Percentiles rank a stretch among this genome's conserved stretches.
phyloP scores from a whole-genome alignment of 208 protist species.

The Trypanosoma brucei region DNA sequence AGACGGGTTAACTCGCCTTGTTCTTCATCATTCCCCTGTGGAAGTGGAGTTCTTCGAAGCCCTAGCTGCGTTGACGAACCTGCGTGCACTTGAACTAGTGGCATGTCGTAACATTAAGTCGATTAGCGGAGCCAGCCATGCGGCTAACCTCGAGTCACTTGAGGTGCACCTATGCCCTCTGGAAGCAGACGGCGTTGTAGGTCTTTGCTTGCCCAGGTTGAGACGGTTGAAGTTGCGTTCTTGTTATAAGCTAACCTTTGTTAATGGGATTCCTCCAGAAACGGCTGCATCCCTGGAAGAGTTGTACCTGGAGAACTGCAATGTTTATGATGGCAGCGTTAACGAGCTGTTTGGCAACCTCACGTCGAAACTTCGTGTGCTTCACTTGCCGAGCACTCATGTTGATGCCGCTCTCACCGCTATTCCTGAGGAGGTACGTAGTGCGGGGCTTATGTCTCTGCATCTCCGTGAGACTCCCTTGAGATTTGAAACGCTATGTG shows the following conservation, averaged over 20 bases:
- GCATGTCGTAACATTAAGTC: conserved; percentile 64
- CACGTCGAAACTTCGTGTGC: conserved; percentile 35
- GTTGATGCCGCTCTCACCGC: conserved; percentile 48
- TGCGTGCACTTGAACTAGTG: conserved; percentile 68
- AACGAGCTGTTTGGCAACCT: conserved; percentile 55
- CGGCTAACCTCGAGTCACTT: conserved; percentile 46
- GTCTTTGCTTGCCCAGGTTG: conserved; percentile 49
- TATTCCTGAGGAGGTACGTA: conserved; percentile 35
- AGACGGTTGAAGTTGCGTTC: conserved; percentile 56
- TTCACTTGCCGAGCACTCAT: conserved; percentile 53
- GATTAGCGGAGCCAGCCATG: conserved; percentile 41
- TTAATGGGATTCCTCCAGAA: conserved; percentile 57
- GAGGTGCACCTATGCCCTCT: conserved; percentile 70
- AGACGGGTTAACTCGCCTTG: conserved; percentile 61
- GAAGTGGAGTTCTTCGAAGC: conserved; percentile 65
- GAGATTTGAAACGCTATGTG: conserved; percentile 50
- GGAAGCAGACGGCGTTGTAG: conserved; percentile 52
- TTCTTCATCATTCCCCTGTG: conserved; percentile 65
- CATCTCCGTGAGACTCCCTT: conserved; percentile 51
- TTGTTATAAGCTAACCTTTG: conserved; percentile 60
- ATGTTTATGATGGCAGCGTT: conserved; percentile 69
- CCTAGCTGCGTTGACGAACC: conserved; percentile 41
- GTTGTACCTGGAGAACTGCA: conserved; percentile 68
- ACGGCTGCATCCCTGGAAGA: conserved; percentile 57
- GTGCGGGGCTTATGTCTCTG: conserved; percentile 33